Base-by-base conservation (phyloP, 164 flowering plant species). In the Annona cherimola region DNA sequence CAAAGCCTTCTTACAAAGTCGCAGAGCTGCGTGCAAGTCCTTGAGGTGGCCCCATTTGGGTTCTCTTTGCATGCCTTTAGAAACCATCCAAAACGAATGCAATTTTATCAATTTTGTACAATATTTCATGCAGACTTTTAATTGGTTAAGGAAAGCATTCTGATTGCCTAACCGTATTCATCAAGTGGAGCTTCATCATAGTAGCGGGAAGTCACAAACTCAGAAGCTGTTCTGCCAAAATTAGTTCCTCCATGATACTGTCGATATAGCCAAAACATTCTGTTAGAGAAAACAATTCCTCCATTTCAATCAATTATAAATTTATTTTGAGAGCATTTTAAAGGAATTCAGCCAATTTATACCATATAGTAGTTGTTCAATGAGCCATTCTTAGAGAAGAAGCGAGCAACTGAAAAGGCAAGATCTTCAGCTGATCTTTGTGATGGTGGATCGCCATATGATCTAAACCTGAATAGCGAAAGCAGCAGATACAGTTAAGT, bases 151-250 rank as follows among this genome's bases (percentile, higher is more conserved):
- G 43, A 20, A 66, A 42, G 42, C 9, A 9, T 42, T 44, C 42
- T 9, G 19, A 16, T n/a, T 19, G 9, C 59, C 72, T 69, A 69
- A 88, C 97, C 97, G 63, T 67, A 92, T 82, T 90, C 95, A 64
- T 92, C 97, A 19, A 92, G 83, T 19, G 97, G 97, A 72, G 95
- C 97, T 77, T 92, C 95, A 74, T 92, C 92, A 45, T 90, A 90
- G 83, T 91, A 91, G 59, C 89, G 87, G 41, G 97, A 88, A 5
- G 90, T 84, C n/a, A 83, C 84, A 45, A 85, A 92, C 5, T 82
- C 73, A 4, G 96, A 78, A 59, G 79, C 64, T 18, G 91, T 85
- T 78, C 95, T 79, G 4, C 90, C 97, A 67, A 83, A 86, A 71
- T 92, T 92, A 7, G 97, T 92, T 61, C 95, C 97, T 6, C 95